A percentile compares a stretch with the other conserved stretches of the same genome.
Evolutionary conservation across 805 yeast genomes (phyloP).

Genomic region (Yarrowia porcina): DNA sequence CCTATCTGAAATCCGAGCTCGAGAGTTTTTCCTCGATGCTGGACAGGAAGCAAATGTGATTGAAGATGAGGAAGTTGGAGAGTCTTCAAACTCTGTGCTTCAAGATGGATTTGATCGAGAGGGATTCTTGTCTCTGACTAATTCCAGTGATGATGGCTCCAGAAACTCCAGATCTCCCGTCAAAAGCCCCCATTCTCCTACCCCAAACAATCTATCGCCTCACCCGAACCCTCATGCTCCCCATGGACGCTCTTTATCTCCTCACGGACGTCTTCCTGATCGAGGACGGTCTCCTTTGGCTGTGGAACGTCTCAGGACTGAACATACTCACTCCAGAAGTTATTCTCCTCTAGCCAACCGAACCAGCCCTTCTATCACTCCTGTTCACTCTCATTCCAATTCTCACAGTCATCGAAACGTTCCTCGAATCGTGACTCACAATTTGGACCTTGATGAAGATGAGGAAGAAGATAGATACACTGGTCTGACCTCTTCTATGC

Average conservation of each 20-base stretch:
- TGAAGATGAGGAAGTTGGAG: conserved; percentile 30
- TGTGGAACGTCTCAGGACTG: not conserved
- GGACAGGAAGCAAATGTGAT: conserved; percentile 29
- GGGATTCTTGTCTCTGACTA: conserved; percentile 1
- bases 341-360: not conserved
- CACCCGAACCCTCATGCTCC: not conserved
- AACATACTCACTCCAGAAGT: not conserved
- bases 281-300: conserved; percentile 8
- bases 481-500: conserved; percentile 28
- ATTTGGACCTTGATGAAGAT: conserved; percentile 21
- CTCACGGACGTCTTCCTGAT: conserved; percentile 1
- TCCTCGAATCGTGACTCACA: conserved; percentile 10
- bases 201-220: not conserved
- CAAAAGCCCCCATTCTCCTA: not conserved
- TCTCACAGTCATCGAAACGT: conserved; percentile 7
- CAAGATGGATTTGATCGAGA: conserved; percentile 20
- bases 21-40: conserved; percentile 31
- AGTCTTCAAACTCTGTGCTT: conserved; percentile 15
- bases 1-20: conserved; percentile 30
- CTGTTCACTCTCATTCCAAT: not conserved
- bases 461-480: conserved; percentile 33
- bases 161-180: conserved; percentile 1
- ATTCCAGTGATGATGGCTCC: not conserved
- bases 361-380: not conserved
- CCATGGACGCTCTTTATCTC: conserved; percentile 8